Evolutionary conservation across 169 alveolate species (phyloP), one percentile per base, ranked within the genome.

Genomic region (Babesia ovis): DNA sequence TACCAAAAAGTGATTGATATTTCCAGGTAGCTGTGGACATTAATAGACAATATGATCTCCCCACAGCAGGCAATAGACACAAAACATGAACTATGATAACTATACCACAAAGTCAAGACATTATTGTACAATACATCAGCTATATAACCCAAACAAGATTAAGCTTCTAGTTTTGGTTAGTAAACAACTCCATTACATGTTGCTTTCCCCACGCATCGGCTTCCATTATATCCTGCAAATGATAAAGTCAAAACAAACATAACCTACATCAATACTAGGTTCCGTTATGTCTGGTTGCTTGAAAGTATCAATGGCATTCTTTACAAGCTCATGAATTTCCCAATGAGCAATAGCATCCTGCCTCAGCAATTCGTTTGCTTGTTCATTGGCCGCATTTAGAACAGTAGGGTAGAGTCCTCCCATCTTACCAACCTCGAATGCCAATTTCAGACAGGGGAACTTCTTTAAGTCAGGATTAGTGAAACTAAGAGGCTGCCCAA

Each of bases 341-440:
- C 73, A 41, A 48, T 69, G 66, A 18, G 56, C 51, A 32, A 92
- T 89, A 23, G 73, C 58, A 58, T 82, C 71, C 29, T 71, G 62
- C 68, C 89, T 60, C 68, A 92, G 80, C 22, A 83, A 51, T 48
- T 79, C 90, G 42, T 91, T 92, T 5, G 94, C 95, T 53, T 67
- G 68, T 54, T 92, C 96, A 37, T 92, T 92, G 25, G 96, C 93
- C 1, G 94, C 93, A 69, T 91, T 92, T 53, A 92, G 74, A 25
- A 89, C 94, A 9, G 95, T 93, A 0, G 96, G 93, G 32, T 71
- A 83, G 14, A 87, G 79, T 22, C 94, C 94, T 3, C 95, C 94
- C 56, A 62, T 61, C 57, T 68, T 61, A 32, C 96, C 96, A 16
- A 91, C 96, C 31, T 77, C 84, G 80, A 84, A 92, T 16, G 94